A percentile compares a stretch with the other conserved stretches of the same genome.
Evolutionary conservation across 164 flowering plant genomes (phyloP).

Genomic region (Vitis labrusca): DNA sequence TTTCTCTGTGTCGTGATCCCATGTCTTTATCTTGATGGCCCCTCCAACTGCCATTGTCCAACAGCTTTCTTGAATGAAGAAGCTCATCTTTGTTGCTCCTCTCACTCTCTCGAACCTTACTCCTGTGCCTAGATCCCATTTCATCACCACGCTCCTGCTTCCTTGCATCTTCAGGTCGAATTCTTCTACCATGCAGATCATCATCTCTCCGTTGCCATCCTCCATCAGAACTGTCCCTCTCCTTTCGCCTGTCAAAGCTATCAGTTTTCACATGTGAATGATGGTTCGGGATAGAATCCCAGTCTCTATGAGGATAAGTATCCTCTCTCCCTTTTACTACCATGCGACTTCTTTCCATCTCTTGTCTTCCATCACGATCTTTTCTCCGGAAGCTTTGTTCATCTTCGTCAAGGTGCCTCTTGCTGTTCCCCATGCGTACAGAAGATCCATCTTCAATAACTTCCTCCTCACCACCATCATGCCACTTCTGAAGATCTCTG

Average conservation of each 20-base stretch:
- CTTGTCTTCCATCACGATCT: constrained; percentile 50
- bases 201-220: constrained; percentile 70
- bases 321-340: constrained; percentile 61
- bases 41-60: constrained; percentile 74
- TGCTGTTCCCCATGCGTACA: constrained; percentile 31
- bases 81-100: constrained; percentile 65
- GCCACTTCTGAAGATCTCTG: constrained; percentile 54
- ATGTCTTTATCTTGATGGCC: constrained; percentile 59
- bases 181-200: constrained; percentile 52
- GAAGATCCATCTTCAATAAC: constrained; percentile 59
- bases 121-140: constrained; percentile 53
- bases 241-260: constrained; percentile 63
- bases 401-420: constrained; percentile 48
- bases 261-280: constrained; percentile 44
- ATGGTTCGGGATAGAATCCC: constrained; percentile 46
- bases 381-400: constrained; percentile 48
- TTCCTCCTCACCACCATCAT: constrained; percentile 72
- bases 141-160: constrained; percentile 68
- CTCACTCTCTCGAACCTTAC: constrained; percentile 66
- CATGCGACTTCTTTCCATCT: constrained; percentile 43
- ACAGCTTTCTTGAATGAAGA: constrained; percentile 52
- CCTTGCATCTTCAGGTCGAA: constrained; percentile 61
- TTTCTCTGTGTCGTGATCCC: constrained; percentile 61
- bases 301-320: constrained; percentile 48
- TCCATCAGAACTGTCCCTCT: constrained; percentile 55